Percentiles rank a stretch among this genome's conserved stretches.
Evolutionary conservation across 495 filamentous ascomycete genomes (phyloP).

Genomic region (Trichoderma reesei): DNA sequence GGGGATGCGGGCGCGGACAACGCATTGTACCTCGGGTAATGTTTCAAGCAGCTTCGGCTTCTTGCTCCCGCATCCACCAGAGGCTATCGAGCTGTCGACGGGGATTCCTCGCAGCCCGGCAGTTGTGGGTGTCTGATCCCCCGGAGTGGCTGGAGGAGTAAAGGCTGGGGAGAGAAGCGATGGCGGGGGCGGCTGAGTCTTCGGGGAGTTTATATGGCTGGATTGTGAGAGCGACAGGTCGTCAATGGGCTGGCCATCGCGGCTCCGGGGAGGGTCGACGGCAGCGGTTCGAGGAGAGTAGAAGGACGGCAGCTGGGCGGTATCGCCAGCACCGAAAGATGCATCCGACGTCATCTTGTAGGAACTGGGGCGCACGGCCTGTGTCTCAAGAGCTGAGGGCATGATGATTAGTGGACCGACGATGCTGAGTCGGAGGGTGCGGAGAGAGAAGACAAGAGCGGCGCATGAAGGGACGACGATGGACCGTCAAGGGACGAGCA

Average conservation of each 20-base stretch:
- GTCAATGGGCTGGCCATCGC: constrained; percentile 14
- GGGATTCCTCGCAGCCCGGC: constrained; percentile 40
- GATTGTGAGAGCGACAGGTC: constrained; percentile 12
- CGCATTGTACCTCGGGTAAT: constrained; percentile 67
- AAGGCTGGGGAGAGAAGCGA: constrained; percentile 64
- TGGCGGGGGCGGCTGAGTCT: constrained; percentile 25
- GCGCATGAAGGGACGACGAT: neutral
- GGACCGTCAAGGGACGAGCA: neutral
- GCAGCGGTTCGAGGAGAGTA: constrained; percentile 35
- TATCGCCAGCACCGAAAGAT: neutral
- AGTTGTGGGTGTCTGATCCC: constrained; percentile 42
- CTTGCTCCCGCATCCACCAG: constrained; percentile 43
- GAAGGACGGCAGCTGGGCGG: constrained; percentile 30
- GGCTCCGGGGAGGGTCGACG: constrained; percentile 12
- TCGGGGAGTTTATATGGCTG: constrained; percentile 11
- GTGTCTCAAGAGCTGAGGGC: neutral
- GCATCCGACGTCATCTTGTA: constrained; percentile 5
- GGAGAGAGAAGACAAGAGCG: neutral
- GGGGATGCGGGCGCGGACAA: constrained; percentile 76
- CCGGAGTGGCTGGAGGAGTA: constrained; percentile 71
- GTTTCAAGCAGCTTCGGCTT: constrained; percentile 56
- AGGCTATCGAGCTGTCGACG: constrained; percentile 42
- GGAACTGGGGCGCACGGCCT: neutral
- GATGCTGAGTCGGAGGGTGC: neutral
- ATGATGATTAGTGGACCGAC: neutral